Evolutionary conservation across 1,139 yeast genomes (phyloP), one percentile per base, ranked within the genome.

Genomic region (Keqinozyma sinolaborantium): DNA sequence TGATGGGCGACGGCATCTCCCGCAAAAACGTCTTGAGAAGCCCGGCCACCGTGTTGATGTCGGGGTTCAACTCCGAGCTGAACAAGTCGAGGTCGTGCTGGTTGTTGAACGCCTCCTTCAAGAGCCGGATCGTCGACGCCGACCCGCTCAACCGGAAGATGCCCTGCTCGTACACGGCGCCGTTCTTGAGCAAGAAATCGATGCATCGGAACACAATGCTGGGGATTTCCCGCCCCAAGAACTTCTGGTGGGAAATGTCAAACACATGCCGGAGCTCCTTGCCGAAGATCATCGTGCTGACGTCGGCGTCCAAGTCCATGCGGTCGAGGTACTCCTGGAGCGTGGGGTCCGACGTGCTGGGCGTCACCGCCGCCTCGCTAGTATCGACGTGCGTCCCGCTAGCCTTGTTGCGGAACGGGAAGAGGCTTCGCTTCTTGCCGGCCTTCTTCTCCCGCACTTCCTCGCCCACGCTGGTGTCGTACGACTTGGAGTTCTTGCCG

Each of bases 141-240:
- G 95, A 84, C 2, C 98, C 98, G 56, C 94, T 86, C 35, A 90
- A 64, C 41, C 98, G 69, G 61, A 92, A 92, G 2, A 92, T 76
- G 3, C 98, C 98, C 51, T 90, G 96, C 54, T 87, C 95, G 41
- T 75, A 76, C 13, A 83, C 66, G 0, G 95, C 96, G 8, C 84
- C 79, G 14, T 81, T 73, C 29, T 67, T 71, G 33, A 74, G 70
- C 30, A 92, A 64, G 45, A 73, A 83, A 38, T 79, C 86, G 27
- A 92, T 55, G 49, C 96, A 87, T 38, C 95, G 65, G 48, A 63
- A 83, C 14, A 87, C 75, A 8, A 92, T 77, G 28, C 92, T 78
- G 1, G 98, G 97, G 8, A 92, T 76, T 11, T 45, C 47, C 23
- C 53, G 52, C 2, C 74, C 76, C 34, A 64, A 65, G 28, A 69